These are phyloP conservation scores for Thymus quinquecostatus DNA, from an alignment of 257 asterid genomes.

Conservation along the genomic window DNA sequence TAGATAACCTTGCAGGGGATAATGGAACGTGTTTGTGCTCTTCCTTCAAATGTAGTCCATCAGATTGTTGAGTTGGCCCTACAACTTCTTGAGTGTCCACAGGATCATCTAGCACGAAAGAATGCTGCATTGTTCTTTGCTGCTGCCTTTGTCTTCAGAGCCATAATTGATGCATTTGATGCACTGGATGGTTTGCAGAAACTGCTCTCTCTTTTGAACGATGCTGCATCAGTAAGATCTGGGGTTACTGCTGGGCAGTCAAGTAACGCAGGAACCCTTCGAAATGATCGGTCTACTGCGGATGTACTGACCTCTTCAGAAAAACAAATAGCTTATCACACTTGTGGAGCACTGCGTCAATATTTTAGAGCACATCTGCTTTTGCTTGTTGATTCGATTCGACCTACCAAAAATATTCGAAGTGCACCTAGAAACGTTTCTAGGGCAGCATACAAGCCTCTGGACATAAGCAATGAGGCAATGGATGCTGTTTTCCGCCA, in stretches of 20 bases:
- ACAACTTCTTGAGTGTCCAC: slow-evolving; percentile 83
- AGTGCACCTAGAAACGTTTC: slow-evolving; percentile 78
- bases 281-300: slow-evolving; percentile 81
- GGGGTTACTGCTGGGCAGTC: slow-evolving; percentile 76
- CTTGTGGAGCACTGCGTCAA: slow-evolving; percentile 86
- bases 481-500: slow-evolving; percentile 88
- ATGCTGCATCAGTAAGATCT: slow-evolving; percentile 97
- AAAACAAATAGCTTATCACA: slow-evolving; percentile 96
- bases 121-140: slow-evolving; percentile 91
- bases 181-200: slow-evolving; percentile 91
- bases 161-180: slow-evolving; percentile 87
- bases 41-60: slow-evolving; percentile 77
- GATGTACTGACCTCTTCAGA: slow-evolving; percentile 91
- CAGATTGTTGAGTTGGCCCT: slow-evolving; percentile 90
- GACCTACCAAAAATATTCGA: slow-evolving; percentile 81
- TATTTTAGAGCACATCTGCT: slow-evolving; percentile 94
- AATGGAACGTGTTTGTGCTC: slow-evolving; percentile 99
- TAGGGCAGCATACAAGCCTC: slow-evolving; percentile 91
- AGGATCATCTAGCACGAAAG: slow-evolving; percentile 85
- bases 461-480: slow-evolving; percentile 92
- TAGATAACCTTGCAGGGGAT: slow-evolving; percentile 62
- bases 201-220: slow-evolving; percentile 75
- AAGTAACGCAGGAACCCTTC: slow-evolving; percentile 67
- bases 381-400: slow-evolving; percentile 79
- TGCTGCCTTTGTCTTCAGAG: slow-evolving; percentile 94